Conservation (phyloP, 2,329 filamentous ascomycete genomes). For the Cladosporium phlei region DNA sequence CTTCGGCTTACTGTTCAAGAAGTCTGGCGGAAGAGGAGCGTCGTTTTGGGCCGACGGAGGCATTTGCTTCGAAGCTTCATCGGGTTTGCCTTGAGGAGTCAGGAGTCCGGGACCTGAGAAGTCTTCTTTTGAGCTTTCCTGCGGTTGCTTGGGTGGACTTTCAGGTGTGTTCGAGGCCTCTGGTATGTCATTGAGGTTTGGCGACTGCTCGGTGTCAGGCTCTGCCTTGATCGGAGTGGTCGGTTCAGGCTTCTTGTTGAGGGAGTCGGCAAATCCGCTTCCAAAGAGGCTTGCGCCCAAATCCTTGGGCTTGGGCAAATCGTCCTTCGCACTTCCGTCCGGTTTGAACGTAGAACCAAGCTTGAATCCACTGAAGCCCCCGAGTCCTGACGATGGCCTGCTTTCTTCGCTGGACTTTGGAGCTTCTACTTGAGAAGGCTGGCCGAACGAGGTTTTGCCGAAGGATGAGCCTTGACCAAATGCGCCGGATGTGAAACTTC, state of each 20-base stretch:
- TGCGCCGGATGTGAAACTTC: slow-evolving; percentile 24
- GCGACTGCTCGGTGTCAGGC: slow-evolving; percentile 29
- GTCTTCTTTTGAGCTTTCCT: slow-evolving; percentile 7
- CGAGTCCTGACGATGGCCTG: slow-evolving; percentile 25
- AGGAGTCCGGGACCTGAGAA: slow-evolving; percentile 8
- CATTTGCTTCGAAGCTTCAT: slow-evolving; percentile 27
- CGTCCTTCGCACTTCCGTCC: slow-evolving; percentile 58
- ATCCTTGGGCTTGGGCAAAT: slow-evolving; percentile 47
- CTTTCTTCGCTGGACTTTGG: slow-evolving; percentile 4
- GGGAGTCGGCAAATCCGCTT: slow-evolving; percentile 26
- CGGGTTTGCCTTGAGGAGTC: not conserved
- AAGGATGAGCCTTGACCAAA: slow-evolving; percentile 31
- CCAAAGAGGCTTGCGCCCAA: slow-evolving; percentile 30
- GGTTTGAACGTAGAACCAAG: slow-evolving; percentile 63
- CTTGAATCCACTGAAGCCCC: slow-evolving; percentile 53
- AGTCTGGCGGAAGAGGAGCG: slow-evolving; percentile 43
- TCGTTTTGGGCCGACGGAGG: slow-evolving; percentile 29
- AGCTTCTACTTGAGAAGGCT: slow-evolving; percentile 27
- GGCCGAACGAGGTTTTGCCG: slow-evolving; percentile 26
- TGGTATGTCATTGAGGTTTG: slow-evolving; percentile 33
- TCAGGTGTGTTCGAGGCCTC: slow-evolving; percentile 34
- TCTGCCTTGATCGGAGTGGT: slow-evolving; percentile 38
- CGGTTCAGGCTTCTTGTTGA: slow-evolving; percentile 22
- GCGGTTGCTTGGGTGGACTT: slow-evolving; percentile 20
- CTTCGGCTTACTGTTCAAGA: slow-evolving; percentile 27